phyloP scores from a whole-genome alignment of 2,329 filamentous ascomycete genomes.

The Ascochyta rabiei region DNA sequence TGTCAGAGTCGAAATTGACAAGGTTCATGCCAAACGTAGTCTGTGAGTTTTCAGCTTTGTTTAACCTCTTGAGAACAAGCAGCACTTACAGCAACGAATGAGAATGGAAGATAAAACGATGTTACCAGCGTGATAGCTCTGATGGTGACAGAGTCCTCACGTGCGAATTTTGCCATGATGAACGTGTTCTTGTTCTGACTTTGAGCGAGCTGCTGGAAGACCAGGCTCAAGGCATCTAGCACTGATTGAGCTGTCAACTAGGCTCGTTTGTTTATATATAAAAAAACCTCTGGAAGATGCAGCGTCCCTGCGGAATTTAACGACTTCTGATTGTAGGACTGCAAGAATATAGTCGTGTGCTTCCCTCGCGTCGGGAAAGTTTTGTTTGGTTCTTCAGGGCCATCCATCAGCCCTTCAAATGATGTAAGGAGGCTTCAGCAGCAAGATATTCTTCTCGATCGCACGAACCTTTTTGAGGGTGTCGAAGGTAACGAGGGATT shows the following conservation, averaged over 20 bases:
- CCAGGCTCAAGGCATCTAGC: constrained; percentile 1
- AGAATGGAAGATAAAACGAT: constrained; percentile 11
- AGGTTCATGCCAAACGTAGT: constrained; percentile 14
- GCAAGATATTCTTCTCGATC: neutral
- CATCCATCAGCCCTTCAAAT: neutral
- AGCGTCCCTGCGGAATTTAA: neutral
- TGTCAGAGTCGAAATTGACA: constrained; percentile 1
- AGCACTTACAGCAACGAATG: constrained; percentile 7
- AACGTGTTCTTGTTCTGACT: neutral
- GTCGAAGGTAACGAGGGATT: neutral
- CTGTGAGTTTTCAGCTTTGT: neutral
- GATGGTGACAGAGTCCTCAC: constrained; percentile 8
- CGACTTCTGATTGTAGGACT: neutral
- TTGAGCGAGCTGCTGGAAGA: constrained; percentile 7
- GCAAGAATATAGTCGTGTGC: too few relatives aligned
- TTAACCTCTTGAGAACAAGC: too few relatives aligned
- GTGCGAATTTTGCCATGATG: constrained; percentile 1
- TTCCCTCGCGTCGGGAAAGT: too few relatives aligned
- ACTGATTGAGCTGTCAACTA: constrained; percentile 1
- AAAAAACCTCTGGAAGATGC: neutral
- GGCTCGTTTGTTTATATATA: neutral
- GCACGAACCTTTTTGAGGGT: constrained; percentile 7
- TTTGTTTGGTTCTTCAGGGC: neutral
- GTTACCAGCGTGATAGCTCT: constrained; percentile 10
- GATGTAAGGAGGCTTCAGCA: neutral